Conservation (phyloP, 257 asterid species). For the Solanum tarijense region DNA sequence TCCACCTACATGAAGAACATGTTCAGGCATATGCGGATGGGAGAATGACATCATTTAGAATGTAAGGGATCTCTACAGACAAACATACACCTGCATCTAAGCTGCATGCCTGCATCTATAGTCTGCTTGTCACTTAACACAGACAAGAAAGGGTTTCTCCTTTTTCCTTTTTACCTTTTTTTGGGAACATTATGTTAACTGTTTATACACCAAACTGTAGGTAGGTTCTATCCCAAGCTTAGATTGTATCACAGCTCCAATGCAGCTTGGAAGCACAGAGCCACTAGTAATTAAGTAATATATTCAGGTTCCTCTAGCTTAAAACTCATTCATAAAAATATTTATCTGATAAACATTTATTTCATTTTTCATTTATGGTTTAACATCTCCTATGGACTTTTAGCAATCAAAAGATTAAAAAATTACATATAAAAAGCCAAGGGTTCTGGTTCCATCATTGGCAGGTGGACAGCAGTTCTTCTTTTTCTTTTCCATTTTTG, state of each 20-base stretch:
- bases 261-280: not conserved
- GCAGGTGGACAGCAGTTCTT: not conserved
- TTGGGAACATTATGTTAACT: not conserved
- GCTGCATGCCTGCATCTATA: not conserved
- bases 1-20: constrained; percentile 57
- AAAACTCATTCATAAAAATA: not conserved
- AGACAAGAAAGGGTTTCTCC: not conserved
- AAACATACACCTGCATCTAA: not conserved
- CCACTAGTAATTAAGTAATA: not conserved
- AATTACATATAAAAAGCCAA: not conserved
- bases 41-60: not conserved
- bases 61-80: not conserved
- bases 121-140: not conserved
- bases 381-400: not conserved
- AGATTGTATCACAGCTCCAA: not conserved
- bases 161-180: not conserved
- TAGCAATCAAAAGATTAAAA: not conserved
- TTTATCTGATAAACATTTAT: not conserved
- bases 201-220: not conserved
- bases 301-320: not conserved
- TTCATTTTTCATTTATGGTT: not conserved
- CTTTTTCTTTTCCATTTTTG: too few relatives aligned
- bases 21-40: not conserved
- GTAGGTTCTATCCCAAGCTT: not conserved
- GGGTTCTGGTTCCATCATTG: not conserved